Base-by-base conservation (phyloP, 2,329 filamentous ascomycete species). In the Diaporthe amygdali region DNA sequence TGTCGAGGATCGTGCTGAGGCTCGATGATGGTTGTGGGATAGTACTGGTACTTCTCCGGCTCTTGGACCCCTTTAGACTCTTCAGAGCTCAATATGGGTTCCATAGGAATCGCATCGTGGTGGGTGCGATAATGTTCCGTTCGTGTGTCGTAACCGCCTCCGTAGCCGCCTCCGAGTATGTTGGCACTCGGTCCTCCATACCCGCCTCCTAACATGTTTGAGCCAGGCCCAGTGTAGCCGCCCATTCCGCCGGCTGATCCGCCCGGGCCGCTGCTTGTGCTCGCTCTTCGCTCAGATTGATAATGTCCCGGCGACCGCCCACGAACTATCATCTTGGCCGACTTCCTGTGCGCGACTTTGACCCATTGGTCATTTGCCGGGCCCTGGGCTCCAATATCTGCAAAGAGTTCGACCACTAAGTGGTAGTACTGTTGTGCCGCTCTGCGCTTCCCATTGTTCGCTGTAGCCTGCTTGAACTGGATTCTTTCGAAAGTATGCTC, bases 391-490 rank as follows among this genome's bases (percentile, higher is more conserved):
- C 89, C 87, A 9, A 94, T 83, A 74, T 95, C 91, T 9, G 89
- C 94, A 81, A 90, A 94, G 1, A 97, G 89, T 79, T 97, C 94
- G 5, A 97, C 92, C 55, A 97, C 89, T n/a, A 98, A 86, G 76
- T 96, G 94, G 78, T 97, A 97, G 80, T 95, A 97, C 76, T 97
- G 95, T 78, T 98, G 95, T 22, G 95, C 94, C 1, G 95, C 95
- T 70, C 95, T 88, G 75, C 95, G 88, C 81, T 97, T 97, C 56
- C 95, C 95, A 75, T 98, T 98, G 83, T 97, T 98, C 30, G 94
- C 94, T 0, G 95, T 97, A 1, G 95, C 95, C 74, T 94, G 94
- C 80, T 97, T 97, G 87, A 97, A 98, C 77, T 97, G 95, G 66
- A 97, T 96, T 14, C 95, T 91, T 79, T 97, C 95, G 78, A 97